Base-by-base conservation (phyloP, 257 asterid species). In the Euphrasia confusa region DNA sequence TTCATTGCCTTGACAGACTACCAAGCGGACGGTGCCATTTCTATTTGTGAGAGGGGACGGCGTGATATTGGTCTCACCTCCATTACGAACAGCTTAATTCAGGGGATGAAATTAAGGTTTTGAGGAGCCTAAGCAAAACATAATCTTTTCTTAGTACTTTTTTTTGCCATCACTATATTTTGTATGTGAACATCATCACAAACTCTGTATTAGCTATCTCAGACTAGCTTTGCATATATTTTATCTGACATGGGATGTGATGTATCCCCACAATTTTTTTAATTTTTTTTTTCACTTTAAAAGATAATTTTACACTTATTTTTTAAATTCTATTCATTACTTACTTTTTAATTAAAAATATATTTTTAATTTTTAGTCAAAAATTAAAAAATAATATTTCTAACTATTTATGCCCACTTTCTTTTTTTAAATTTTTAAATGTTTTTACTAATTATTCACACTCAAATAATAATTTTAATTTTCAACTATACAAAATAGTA, bases 11-110 rank as follows among this genome's bases (percentile, higher is more conserved):
- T 68, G 66, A 68, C 81, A 89, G 99, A 75, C 97, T 7, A 81
- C 99, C 2, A 92, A 78, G 70, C 90, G 95, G 14, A 83, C 84
- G 0, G 78, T 92, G 15, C 97, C 93, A 0, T 88, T 84, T 75
- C 83, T 92, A 37, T 92, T 92, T 66, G 98, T 92, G 57, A 75
- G 99, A 76, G 99, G 99, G 68, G 99, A 92, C 62, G 97, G 97
- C 14, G 98, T 92, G 60, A 92, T 92, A 63, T 75, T 89, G 84
- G 97, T 89, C 66, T 88, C 99, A 28, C 98, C 98, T 54, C 98
- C 98, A 15, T 63, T 89, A 48, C 77, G 99, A 74, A 86, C 98
- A 10, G 89, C 92, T 55, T 91, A 83, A 86, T 61, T 28, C 57
- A 12, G 74, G 47, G 17, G 55, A 49, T 17, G 55, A 57, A 67